phyloP scores from a whole-genome alignment of 345 rosid genomes.

The Limnanthes douglasii region DNA sequence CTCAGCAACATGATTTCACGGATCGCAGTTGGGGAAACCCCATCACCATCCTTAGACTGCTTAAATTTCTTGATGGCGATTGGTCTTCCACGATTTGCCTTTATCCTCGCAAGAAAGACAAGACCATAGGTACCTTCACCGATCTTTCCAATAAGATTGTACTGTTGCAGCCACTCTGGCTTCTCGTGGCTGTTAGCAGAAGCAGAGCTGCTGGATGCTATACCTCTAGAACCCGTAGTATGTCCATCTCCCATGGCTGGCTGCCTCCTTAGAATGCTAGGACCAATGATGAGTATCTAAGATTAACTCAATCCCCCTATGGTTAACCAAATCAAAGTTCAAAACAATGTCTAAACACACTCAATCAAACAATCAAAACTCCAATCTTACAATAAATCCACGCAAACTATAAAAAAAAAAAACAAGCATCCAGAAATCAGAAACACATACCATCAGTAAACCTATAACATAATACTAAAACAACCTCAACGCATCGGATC shows the following conservation, averaged over 20 bases:
- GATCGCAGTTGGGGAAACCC: constrained; percentile 98
- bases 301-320: no score
- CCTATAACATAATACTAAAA: no score
- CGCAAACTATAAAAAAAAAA: no score
- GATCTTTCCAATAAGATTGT: constrained; percentile 93
- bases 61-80: constrained; percentile 98
- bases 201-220: constrained; percentile 14
- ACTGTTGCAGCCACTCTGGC: constrained; percentile 99
- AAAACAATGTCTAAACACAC: no score
- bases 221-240: constrained; percentile 14
- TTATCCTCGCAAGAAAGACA: constrained; percentile 84
- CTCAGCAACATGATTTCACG: constrained; percentile 98
- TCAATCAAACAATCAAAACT: no score
- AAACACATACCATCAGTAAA: no score
- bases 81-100: constrained; percentile 53
- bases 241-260: constrained; percentile 46
- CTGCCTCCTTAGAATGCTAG: no score
- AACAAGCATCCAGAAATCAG: no score
- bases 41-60: constrained; percentile 99
- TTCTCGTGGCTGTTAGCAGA: constrained; percentile 27
- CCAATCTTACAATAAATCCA: no score
- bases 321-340: no score
- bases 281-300: no score
- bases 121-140: constrained; percentile 99
- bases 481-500: no score